Conservation (phyloP, 192 early-diverging fungal species). For the Linnemannia schmuckeri region DNA sequence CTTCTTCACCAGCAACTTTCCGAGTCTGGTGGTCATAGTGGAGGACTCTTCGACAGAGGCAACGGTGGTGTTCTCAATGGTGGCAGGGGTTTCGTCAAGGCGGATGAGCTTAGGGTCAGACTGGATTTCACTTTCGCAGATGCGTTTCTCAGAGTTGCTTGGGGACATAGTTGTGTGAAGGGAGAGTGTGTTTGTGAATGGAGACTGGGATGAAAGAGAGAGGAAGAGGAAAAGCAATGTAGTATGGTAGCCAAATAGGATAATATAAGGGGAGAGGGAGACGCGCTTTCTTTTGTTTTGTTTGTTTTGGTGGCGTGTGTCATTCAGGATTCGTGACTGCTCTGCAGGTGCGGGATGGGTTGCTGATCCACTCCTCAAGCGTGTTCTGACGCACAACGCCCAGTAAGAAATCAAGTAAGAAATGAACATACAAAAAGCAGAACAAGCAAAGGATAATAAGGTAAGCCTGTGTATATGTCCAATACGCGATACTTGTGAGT, state of each 20-base stretch:
- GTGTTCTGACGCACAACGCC: too few species aligned
- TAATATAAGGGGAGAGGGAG: neutral
- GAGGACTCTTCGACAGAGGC: neutral
- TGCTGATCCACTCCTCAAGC: too few species aligned
- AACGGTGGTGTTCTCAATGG: neutral
- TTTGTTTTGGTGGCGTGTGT: neutral
- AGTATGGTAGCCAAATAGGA: neutral
- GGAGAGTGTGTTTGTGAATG: neutral
- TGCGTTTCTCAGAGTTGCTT: slow-evolving; percentile 31
- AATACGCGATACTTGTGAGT: too few species aligned
- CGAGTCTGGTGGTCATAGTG: slow-evolving; percentile 26
- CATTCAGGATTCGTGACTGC: neutral
- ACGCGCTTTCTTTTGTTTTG: slow-evolving; percentile 10
- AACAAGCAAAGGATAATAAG: too few species aligned
- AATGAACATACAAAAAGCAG: too few species aligned
- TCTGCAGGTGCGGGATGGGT: too few species aligned
- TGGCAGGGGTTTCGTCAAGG: neutral
- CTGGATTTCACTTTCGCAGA: slow-evolving; percentile 15
- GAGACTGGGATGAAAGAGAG: neutral
- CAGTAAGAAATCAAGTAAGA: too few species aligned
- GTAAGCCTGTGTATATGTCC: too few species aligned
- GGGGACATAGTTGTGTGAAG: slow-evolving; percentile 17
- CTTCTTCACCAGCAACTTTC: slow-evolving; percentile 75
- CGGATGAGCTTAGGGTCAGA: slow-evolving; percentile 21
- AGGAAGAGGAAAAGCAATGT: neutral